Percentiles rank a stretch among this genome's conserved stretches.
Conservation (phyloP, 345 rosid species). For the Linum usitatissimum region DNA sequence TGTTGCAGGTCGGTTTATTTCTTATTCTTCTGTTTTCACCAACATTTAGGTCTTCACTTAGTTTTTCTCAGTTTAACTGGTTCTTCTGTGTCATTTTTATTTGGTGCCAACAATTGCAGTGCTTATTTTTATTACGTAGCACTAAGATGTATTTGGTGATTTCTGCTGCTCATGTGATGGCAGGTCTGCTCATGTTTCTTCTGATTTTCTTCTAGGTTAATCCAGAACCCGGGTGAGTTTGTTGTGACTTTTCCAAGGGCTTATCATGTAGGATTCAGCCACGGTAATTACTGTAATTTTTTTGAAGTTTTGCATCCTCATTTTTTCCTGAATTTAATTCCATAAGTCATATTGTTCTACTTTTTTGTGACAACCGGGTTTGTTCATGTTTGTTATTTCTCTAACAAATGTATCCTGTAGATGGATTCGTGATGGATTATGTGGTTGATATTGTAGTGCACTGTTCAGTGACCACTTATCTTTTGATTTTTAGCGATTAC, state of each 20-base stretch:
- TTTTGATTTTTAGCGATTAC: not conserved
- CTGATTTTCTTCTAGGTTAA: constrained; percentile 50
- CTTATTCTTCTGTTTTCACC: constrained; percentile 2
- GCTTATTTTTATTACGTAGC: not conserved
- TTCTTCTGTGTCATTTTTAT: constrained; percentile 3
- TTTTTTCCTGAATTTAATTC: too few relatives aligned
- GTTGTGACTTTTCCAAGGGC: constrained; percentile 99
- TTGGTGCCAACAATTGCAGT: not conserved
- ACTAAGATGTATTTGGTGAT: constrained; percentile 12
- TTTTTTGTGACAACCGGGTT: too few relatives aligned
- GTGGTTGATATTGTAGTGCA: not conserved
- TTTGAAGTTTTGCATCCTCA: not conserved
- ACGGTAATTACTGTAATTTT: constrained; percentile 51
- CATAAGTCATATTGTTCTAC: too few relatives aligned
- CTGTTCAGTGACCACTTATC: not conserved
- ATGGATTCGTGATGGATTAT: not conserved
- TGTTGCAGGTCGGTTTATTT: constrained; percentile 71
- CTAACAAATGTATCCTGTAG: not conserved
- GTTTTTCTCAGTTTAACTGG: constrained; percentile 4
- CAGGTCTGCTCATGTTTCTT: constrained; percentile 15
- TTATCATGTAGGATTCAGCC: constrained; percentile 99
- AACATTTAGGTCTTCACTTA: not conserved
- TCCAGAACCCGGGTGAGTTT: constrained; percentile 97
- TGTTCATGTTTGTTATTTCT: too few relatives aligned
- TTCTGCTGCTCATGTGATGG: constrained; percentile 14